phyloP scores from a whole-genome alignment of 2,329 filamentous ascomycete genomes.

The Pyrenochaeta sp. region DNA sequence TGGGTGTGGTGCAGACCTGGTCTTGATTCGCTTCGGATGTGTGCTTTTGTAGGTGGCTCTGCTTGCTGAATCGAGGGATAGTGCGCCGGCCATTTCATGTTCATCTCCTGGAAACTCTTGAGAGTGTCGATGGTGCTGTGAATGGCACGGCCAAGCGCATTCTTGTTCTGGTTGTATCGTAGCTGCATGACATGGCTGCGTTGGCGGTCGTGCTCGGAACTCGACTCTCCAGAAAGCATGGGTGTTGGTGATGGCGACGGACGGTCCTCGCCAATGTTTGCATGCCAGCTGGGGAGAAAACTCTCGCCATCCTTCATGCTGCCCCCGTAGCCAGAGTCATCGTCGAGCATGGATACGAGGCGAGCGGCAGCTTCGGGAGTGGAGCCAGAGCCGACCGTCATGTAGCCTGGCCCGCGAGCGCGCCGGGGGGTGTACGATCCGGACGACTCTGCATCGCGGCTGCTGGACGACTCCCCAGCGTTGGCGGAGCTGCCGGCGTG shows the following conservation, averaged over 20 bases:
- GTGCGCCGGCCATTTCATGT: slow-evolving; percentile 89
- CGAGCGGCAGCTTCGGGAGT: slow-evolving; percentile 82
- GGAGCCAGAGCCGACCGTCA: slow-evolving; percentile 86
- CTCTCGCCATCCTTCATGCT: slow-evolving; percentile 73
- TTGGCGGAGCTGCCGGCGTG: slow-evolving; percentile 25
- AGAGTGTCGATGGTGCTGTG: slow-evolving; percentile 84
- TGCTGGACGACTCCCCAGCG: slow-evolving; percentile 36
- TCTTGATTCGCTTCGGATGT: slow-evolving; percentile 59
- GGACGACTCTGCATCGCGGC: slow-evolving; percentile 32
- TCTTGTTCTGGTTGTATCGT: slow-evolving; percentile 92
- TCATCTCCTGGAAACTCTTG: slow-evolving; percentile 85
- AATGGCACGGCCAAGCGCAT: slow-evolving; percentile 85
- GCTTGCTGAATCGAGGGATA: slow-evolving; percentile 85
- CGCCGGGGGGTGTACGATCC: slow-evolving; percentile 33
- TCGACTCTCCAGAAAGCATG: slow-evolving; percentile 56
- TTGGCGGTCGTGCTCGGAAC: slow-evolving; percentile 69
- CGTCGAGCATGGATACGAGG: slow-evolving; percentile 80
- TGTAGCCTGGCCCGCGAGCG: slow-evolving; percentile 68
- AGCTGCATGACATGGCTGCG: slow-evolving; percentile 88
- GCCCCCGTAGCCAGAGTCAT: slow-evolving; percentile 91
- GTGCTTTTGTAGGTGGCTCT: slow-evolving; percentile 51
- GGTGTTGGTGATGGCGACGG: slow-evolving; percentile 65
- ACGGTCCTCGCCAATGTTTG: slow-evolving; percentile 63
- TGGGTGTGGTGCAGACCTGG: slow-evolving; percentile 70
- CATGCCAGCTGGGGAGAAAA: slow-evolving; percentile 60